These are phyloP conservation scores for Caloboletus firmus DNA, from an alignment of 1,284 basidiomycete genomes.

Conservation along the genomic window DNA sequence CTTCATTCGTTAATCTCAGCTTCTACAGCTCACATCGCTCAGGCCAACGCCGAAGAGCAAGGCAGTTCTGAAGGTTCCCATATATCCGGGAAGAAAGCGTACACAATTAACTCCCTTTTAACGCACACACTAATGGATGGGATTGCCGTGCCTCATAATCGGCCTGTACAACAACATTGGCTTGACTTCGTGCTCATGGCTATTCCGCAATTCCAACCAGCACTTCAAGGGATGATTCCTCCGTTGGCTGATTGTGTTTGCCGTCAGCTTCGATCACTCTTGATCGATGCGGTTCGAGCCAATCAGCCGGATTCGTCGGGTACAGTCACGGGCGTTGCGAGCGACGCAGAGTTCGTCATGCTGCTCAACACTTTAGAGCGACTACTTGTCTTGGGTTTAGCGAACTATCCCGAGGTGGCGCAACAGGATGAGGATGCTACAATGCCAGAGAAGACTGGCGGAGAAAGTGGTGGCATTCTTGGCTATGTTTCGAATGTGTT, in stretches of 20 bases:
- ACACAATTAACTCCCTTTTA: slow-evolving; percentile 67
- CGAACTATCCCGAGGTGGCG: slow-evolving; percentile 48
- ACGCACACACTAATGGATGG: slow-evolving; percentile 82
- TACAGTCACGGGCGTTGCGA: slow-evolving; percentile 47
- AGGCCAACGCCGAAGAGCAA: slow-evolving; percentile 31
- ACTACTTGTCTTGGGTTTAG: slow-evolving; percentile 66
- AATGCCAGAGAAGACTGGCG: slow-evolving; percentile 48
- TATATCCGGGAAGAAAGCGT: slow-evolving; percentile 29
- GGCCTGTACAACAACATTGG: slow-evolving; percentile 90
- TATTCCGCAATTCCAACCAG: slow-evolving; percentile 77
- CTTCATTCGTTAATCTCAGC: slow-evolving; percentile 83
- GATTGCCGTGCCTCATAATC: slow-evolving; percentile 67
- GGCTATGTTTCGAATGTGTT: slow-evolving; percentile 83
- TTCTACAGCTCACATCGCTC: slow-evolving; percentile 37
- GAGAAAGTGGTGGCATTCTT: slow-evolving; percentile 66
- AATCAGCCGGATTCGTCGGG: slow-evolving; percentile 43
- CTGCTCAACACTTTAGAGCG: slow-evolving; percentile 82
- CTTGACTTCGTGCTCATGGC: slow-evolving; percentile 94
- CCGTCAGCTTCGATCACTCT: slow-evolving; percentile 61
- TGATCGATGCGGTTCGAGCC: slow-evolving; percentile 56
- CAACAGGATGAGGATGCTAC: slow-evolving; percentile 59
- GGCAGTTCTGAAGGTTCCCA: slow-evolving; percentile 31
- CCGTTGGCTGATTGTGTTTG: slow-evolving; percentile 84
- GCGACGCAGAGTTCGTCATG: slow-evolving; percentile 84
- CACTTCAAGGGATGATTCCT: slow-evolving; percentile 65